Base-by-base conservation (phyloP, 768 basidiomycete genomes). In the Suillus sp. region DNA sequence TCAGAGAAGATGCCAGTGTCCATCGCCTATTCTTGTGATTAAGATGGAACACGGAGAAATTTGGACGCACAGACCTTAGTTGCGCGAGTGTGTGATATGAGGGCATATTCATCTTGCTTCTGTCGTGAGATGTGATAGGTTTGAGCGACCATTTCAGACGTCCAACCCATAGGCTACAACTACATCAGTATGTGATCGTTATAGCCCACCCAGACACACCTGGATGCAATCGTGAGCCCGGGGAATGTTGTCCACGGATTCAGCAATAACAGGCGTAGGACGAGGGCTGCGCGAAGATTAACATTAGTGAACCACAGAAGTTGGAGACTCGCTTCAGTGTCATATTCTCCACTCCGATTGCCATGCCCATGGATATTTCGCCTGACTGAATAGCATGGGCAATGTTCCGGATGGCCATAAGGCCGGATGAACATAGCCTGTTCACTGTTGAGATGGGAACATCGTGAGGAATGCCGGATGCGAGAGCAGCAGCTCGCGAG, bases 361-460 rank as follows among this genome's bases (percentile, higher is more conserved):
- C 96, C 60, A 99, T 78, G 27, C 96, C 96, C 50, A 99, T 80
- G 32, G 91, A 88, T 32, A 89, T 88, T 70, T 98, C 93, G 27
- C 92, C 91, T 8, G 87, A 77, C 65, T 88, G 83, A 67, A 99
- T 95, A 62, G 90, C 84, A 74, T 96, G 90, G 20, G 95, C 94
- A 57, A 99, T 91, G 71, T 82, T 87, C 63, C 92, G 87, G 65
- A 99, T 89, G n/a, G 96, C 90, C 85, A 96, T 93, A 56, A 99
- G 81, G 27, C 96, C 95, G 0, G 95, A 96, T 2, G 95, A 92
- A 76, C 96, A 99, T 57, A 99, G 84, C 62, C 96, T 83, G 76
- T 99, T 99, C 60, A 98, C 87, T 13, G 92, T 90, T 25, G 91
- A 91, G 65, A 98, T 84, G n/a, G 96, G 91, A 16, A 94, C 89